Conservation (phyloP, 495 filamentous ascomycete species). For the Penicillium lagena region DNA sequence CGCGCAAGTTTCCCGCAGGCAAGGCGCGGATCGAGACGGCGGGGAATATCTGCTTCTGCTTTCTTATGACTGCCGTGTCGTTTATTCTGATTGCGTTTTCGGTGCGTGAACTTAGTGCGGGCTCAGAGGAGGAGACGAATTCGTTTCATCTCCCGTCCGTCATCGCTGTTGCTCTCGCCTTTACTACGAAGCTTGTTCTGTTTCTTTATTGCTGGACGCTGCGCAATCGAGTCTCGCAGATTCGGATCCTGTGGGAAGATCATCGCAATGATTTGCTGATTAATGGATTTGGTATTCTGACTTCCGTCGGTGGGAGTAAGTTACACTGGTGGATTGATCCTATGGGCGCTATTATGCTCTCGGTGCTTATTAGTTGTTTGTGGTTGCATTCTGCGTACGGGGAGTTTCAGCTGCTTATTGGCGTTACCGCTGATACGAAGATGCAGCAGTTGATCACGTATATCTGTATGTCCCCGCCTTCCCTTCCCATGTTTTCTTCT, state of each 20-base stretch:
- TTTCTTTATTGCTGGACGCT: slow-evolving; percentile 92
- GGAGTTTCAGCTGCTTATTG: slow-evolving; percentile 87
- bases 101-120: slow-evolving; percentile 54
- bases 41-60: slow-evolving; percentile 96
- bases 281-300: slow-evolving; percentile 88
- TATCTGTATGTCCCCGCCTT: slow-evolving; percentile 53
- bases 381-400: slow-evolving; percentile 82
- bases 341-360: slow-evolving; percentile 81
- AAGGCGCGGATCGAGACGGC: slow-evolving; percentile 94
- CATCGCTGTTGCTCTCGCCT: slow-evolving; percentile 80
- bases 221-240: slow-evolving; percentile 81
- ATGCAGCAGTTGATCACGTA: slow-evolving; percentile 95
- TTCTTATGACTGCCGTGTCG: slow-evolving; percentile 90
- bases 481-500: not conserved
- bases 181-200: slow-evolving; percentile 72
- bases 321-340: slow-evolving; percentile 95
- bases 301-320: slow-evolving; percentile 79
- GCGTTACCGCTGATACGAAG: slow-evolving; percentile 76
- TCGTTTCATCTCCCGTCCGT: slow-evolving; percentile 78
- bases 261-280: slow-evolving; percentile 86
- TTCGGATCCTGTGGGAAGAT: slow-evolving; percentile 89
- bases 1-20: slow-evolving; percentile 84
- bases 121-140: slow-evolving; percentile 37
- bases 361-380: slow-evolving; percentile 63
- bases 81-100: slow-evolving; percentile 88